Percentiles rank a stretch among this genome's conserved stretches.
These are phyloP conservation scores for Xylariaceae sp. DNA, from an alignment of 2,329 filamentous ascomycete species.

Conservation along the genomic window DNA sequence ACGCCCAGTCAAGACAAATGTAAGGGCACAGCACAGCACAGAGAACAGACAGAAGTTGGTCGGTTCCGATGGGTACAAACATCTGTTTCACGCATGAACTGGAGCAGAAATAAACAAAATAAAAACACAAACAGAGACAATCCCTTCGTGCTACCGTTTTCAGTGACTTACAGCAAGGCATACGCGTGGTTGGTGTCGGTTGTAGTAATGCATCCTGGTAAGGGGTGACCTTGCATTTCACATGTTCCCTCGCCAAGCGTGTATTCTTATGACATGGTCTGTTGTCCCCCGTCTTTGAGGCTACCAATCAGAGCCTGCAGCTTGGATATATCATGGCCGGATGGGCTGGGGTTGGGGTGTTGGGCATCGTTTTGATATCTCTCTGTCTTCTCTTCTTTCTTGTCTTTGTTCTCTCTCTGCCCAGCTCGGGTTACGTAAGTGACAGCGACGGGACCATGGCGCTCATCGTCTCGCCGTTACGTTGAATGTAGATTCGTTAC, in stretches of 20 bases:
- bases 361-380: background rate
- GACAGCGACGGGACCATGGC: too few species aligned
- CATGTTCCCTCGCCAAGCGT: background rate
- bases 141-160: background rate
- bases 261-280: background rate
- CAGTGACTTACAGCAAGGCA: background rate
- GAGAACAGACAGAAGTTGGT: background rate
- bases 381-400: background rate
- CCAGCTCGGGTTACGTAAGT: background rate
- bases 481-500: too few species aligned
- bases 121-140: background rate
- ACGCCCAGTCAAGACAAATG: background rate
- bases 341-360: background rate
- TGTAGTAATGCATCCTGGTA: too few species aligned
- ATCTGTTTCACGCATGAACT: conserved; percentile 2
- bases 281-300: background rate
- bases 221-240: background rate
- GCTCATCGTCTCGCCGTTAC: too few species aligned
- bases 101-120: background rate
- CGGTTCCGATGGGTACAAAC: background rate
- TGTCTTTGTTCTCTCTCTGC: background rate
- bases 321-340: background rate
- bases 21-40: background rate
- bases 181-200: background rate
- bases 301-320: background rate